Conservation (phyloP, 2,329 filamentous ascomycete species). For the Chaetomium sp. region DNA sequence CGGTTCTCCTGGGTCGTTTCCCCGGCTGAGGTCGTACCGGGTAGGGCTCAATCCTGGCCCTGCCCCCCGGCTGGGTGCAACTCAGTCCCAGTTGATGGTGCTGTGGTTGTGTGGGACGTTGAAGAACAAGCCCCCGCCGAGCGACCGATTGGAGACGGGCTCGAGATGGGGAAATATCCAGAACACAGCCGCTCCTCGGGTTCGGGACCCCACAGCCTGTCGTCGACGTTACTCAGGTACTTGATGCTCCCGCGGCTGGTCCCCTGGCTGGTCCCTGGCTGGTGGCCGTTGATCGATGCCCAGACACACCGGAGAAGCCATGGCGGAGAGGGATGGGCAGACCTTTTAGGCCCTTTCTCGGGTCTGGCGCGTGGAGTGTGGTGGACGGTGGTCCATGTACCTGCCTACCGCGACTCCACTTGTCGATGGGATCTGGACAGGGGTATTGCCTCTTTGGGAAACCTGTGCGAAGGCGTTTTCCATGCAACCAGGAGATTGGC, state of each 20-base stretch:
- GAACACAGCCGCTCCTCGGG: slow-evolving; percentile 12
- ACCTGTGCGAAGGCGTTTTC: slow-evolving; percentile 23
- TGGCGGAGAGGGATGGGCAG: neutral
- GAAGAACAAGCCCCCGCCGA: slow-evolving; percentile 6
- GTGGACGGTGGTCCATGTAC: slow-evolving; percentile 2
- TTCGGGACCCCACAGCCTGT: slow-evolving; percentile 12
- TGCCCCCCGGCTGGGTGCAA: neutral
- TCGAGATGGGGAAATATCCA: too few relatives aligned
- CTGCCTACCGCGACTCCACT: slow-evolving; percentile 5
- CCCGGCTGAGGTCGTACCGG: slow-evolving; percentile 2
- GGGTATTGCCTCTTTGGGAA: slow-evolving; percentile 23
- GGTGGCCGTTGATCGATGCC: too few relatives aligned
- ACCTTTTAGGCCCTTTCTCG: neutral
- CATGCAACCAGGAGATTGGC: slow-evolving; percentile 6
- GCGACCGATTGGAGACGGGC: slow-evolving; percentile 1
- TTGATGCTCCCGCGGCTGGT: neutral
- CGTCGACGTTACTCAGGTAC: slow-evolving; percentile 12
- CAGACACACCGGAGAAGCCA: neutral
- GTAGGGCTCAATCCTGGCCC: slow-evolving; percentile 6
- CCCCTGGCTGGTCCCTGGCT: neutral
- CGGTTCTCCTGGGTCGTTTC: slow-evolving; percentile 7
- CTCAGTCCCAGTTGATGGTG: neutral
- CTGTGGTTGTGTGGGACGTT: slow-evolving; percentile 6
- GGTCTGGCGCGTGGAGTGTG: neutral
- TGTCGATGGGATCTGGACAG: slow-evolving; percentile 3